Conservation (phyloP, 257 asterid species). For the Plectranthus barbatus region DNA sequence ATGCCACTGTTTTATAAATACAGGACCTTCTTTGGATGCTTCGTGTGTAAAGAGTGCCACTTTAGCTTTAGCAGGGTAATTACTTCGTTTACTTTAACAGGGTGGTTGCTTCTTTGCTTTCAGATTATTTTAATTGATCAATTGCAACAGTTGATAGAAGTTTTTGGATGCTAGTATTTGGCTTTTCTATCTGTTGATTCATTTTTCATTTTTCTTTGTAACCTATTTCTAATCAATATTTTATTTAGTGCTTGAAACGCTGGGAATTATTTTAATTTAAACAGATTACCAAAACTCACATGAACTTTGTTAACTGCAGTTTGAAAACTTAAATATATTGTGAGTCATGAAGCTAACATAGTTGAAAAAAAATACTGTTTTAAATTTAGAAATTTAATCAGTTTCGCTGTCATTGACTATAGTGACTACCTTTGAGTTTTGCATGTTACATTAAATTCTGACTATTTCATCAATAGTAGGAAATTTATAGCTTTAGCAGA, state of each 20-base stretch:
- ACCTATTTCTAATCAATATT: neutral
- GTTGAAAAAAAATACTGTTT: no score
- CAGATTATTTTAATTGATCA: neutral
- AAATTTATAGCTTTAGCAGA: conserved; percentile 16
- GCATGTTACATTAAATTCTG: no score
- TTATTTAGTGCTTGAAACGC: neutral
- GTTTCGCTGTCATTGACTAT: no score
- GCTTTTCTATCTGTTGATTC: neutral
- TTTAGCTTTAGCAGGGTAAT: conserved; percentile 47
- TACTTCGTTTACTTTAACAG: neutral
- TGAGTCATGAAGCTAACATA: no score
- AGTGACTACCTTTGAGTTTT: no score
- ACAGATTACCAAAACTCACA: neutral
- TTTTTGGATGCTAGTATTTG: neutral
- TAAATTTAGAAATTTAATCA: no score
- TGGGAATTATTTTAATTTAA: neutral
- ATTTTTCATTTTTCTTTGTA: neutral
- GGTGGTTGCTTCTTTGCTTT: neutral
- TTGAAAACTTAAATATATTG: no score
- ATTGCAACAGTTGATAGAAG: neutral
- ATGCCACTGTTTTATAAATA: conserved; percentile 55
- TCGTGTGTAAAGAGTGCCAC: conserved; percentile 48
- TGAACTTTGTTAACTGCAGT: neutral
- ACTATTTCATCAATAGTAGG: no score
- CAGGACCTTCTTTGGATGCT: conserved; percentile 36